Percentiles rank a stretch among this genome's conserved stretches.
Evolutionary conservation across 495 filamentous ascomycete species (phyloP).

Genomic region (Xylaria castorea): DNA sequence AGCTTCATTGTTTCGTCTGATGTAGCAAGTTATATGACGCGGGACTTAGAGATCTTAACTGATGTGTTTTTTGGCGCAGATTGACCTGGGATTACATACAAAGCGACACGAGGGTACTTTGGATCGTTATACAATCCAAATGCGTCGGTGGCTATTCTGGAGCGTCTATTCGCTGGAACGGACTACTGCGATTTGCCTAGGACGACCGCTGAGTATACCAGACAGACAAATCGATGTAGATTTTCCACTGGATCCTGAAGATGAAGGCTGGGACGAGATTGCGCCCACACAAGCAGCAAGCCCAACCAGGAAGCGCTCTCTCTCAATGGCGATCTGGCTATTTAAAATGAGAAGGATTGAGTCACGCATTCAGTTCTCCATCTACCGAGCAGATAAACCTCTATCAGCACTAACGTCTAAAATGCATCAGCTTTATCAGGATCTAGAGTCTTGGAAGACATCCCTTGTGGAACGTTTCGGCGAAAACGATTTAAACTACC

Average conservation of each 20-base stretch:
- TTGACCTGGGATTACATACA: conserved; percentile 60
- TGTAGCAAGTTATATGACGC: too few species aligned
- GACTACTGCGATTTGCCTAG: conserved; percentile 58
- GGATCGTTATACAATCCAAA: conserved; percentile 55
- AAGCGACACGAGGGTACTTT: conserved; percentile 57
- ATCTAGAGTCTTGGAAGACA: conserved; percentile 60
- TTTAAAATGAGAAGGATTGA: conserved; percentile 59
- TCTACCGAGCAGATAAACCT: conserved; percentile 60
- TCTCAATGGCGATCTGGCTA: conserved; percentile 59
- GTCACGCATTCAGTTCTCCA: conserved; percentile 60
- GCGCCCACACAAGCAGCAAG: background rate
- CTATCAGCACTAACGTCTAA: conserved; percentile 55
- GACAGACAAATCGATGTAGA: conserved; percentile 61
- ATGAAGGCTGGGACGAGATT: conserved; percentile 14
- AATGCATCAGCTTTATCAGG: conserved; percentile 56
- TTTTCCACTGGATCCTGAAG: conserved; percentile 48
- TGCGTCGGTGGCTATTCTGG: conserved; percentile 60
- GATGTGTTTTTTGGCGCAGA: too few species aligned
- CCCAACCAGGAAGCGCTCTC: conserved; percentile 5
- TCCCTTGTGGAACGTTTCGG: conserved; percentile 49
- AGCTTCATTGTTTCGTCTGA: too few species aligned
- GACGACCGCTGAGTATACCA: conserved; percentile 59
- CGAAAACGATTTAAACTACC: conserved; percentile 54
- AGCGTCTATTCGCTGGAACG: conserved; percentile 61
- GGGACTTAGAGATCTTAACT: too few species aligned